Base-by-base conservation (phyloP, 257 asterid species). In the Oldenlandia corymbosa region DNA sequence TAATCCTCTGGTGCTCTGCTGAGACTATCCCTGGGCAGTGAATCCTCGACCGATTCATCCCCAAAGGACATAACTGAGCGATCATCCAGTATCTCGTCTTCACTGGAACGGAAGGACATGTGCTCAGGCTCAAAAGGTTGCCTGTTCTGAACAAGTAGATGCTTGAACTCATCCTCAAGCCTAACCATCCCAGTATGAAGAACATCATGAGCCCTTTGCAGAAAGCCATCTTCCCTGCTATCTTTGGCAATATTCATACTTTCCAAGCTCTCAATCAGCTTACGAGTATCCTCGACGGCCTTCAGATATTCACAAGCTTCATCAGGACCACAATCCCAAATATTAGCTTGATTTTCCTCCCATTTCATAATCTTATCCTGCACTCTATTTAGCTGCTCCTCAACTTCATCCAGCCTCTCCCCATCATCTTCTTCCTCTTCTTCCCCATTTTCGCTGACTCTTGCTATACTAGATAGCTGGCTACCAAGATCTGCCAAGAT, bases 121-220 rank as follows among this genome's bases (percentile, higher is more conserved):
- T 73, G 83, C 79, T 89, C 99, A 0, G 85, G 97, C 88, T 89
- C 99, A 60, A 89, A 84, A 10, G 88, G 84, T 76, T 85, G 96
- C 79, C 87, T 69, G 49, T 85, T 82, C 53, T 89, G 96, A 11
- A 92, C 87, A 10, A 92, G 76, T 83, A 92, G 73, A 80, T 84
- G 83, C 60, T 70, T 74, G n/a, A 92, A 92, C 81, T 92, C 97
- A 67, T 92, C 97, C 55, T 87, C 96, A 9, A 92, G 96, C 80
- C 91, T 79, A 64, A 85, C 75, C 97, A 89, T 92, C 26, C 87
- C 94, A 24, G 79, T 87, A 71, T 92, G 94, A 51, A 92, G 91
- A 71, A 92, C 52, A 65, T 84, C 94, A 24, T 83, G 90, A 28
- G 90, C 87, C 69, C 66, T 78, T 42, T 79, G 80, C 18, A 85